Conservation (phyloP, 257 asterid species). For the Nicotiana obtusifolia region DNA sequence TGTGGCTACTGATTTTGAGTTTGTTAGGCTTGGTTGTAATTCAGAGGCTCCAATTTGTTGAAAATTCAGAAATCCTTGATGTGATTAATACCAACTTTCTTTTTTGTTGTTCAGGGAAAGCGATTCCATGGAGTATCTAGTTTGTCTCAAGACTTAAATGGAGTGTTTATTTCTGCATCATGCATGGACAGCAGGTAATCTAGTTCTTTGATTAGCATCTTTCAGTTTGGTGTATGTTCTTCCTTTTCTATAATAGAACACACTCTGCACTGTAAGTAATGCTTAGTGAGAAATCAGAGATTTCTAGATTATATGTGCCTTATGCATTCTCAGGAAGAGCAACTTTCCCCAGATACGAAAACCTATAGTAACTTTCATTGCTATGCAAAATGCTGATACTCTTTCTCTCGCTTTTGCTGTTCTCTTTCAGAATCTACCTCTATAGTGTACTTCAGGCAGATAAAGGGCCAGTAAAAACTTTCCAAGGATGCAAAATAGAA, state of each 20-base stretch:
- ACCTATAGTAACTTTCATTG: background rate
- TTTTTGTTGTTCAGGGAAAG: slow-evolving; percentile 45
- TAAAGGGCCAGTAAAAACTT: slow-evolving; percentile 60
- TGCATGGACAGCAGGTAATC: slow-evolving; percentile 91
- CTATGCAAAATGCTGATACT: background rate
- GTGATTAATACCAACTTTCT: background rate
- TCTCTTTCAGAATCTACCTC: slow-evolving; percentile 65
- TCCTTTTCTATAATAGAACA: background rate
- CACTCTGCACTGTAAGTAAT: background rate
- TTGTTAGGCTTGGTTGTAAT: background rate
- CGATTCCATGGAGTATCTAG: slow-evolving; percentile 77
- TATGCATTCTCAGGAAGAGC: background rate
- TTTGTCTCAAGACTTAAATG: slow-evolving; percentile 82
- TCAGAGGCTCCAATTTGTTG: background rate
- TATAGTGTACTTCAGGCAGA: slow-evolving; percentile 81
- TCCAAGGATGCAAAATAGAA: slow-evolving; percentile 62
- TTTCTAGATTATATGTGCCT: background rate
- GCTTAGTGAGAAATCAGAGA: background rate
- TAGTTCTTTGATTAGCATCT: background rate
- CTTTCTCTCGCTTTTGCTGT: background rate
- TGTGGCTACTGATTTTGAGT: background rate
- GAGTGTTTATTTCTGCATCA: slow-evolving; percentile 76
- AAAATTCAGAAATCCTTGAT: background rate
- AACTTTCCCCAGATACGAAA: background rate
- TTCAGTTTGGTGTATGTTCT: background rate